These are phyloP conservation scores for Breviolum minutum DNA, from an alignment of 73 alveolate genomes.

Conservation along the genomic window DNA sequence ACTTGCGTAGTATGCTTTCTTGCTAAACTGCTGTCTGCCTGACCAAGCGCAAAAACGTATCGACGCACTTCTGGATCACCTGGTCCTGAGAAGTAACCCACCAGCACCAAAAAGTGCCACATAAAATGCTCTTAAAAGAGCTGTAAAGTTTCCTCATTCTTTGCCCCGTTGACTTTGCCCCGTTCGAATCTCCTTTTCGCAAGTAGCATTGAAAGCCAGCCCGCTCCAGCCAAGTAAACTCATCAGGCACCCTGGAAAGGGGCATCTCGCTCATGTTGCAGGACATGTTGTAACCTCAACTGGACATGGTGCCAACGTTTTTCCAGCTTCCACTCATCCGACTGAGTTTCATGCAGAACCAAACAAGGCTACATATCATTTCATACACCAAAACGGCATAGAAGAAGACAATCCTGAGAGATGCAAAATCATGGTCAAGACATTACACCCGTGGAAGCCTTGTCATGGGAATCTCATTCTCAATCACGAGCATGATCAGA, in stretches of 20 bases:
- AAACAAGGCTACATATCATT: constrained; percentile 25
- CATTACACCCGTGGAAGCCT: background rate
- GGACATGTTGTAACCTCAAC: constrained; percentile 12
- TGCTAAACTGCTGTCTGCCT: background rate
- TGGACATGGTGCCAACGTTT: background rate
- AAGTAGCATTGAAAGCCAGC: constrained; percentile 59
- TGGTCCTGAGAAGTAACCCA: background rate
- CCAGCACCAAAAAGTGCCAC: background rate
- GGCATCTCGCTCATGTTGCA: background rate
- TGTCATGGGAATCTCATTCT: too few species aligned
- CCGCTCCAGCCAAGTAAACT: constrained; percentile 38
- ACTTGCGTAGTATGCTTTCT: background rate
- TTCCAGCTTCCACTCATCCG: background rate
- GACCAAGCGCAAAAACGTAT: constrained; percentile 39
- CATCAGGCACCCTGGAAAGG: background rate
- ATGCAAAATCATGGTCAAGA: too few species aligned
- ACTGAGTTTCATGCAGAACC: background rate
- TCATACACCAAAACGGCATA: background rate
- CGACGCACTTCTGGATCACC: background rate
- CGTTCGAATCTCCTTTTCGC: constrained; percentile 9
- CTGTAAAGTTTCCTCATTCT: background rate
- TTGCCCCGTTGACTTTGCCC: background rate
- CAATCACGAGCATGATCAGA: too few species aligned
- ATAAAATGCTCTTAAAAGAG: too few species aligned
- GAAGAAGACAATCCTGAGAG: background rate